Base-by-base conservation (phyloP, 495 filamentous ascomycete species). In the Copromyces sp. region DNA sequence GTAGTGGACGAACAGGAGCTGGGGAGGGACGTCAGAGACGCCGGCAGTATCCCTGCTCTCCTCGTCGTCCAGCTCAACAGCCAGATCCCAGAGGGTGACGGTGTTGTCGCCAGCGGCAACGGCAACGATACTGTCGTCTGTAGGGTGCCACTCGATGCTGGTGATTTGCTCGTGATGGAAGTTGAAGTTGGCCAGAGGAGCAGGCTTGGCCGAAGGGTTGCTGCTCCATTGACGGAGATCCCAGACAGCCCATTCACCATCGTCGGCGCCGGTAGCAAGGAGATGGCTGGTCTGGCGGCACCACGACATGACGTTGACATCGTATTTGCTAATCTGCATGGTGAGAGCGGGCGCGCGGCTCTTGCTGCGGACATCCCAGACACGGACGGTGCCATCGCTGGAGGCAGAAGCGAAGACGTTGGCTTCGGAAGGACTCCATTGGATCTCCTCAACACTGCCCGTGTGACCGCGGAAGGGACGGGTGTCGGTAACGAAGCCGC, bases 141-240 rank as follows among this genome's bases (percentile, higher is more conserved):
- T 92, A 17, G 95, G 95, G 82, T 99, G 95, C 94, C 96, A 99
- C 82, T 99, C 95, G 32, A 99, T 87, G 78, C 91, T 93, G 17
- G 95, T 98, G 77, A 99, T 93, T 73, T 97, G 95, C 81, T 97
- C 92, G 81, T 92, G 93, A 83, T 99, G 95, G 86, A 96, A 98
- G 75, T 89, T 87, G 82, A 98, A 99, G 40, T 90, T 90, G 2
- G 95, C 95, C 3, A 97, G 92, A 4, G 94, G 91, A 14, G 87
- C 89, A 1, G 92, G 88, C 73, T 85, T 86, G 9, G 75, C 68
- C 74, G 84, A 86, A 2, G 92, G 90, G 82, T 97, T 97, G 53
- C 53, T 65, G 53, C 53, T 65, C 92, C 95, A 98, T 76, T 95
- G 92, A 72, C 95, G 88, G 75, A 99, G 82, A 81, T 99, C 95